Conservation (phyloP, 192 early-diverging fungal genomes). For the Podila minutissima region DNA sequence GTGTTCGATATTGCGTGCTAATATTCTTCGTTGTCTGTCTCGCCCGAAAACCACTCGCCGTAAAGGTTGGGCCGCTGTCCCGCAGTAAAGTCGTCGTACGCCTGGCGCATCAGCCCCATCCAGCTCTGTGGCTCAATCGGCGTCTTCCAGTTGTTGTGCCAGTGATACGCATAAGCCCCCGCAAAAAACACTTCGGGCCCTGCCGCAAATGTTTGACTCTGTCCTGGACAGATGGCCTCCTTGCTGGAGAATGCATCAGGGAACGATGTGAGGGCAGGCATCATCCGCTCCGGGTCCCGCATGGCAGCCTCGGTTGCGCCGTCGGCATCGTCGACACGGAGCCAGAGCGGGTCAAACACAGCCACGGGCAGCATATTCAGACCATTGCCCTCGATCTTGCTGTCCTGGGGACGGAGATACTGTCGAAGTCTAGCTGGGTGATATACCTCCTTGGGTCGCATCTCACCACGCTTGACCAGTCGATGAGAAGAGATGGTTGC, state of each 20-base stretch:
- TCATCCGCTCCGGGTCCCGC: conserved; percentile 17
- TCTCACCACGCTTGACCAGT: conserved; percentile 22
- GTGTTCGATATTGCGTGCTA: background rate
- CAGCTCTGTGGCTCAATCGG: conserved; percentile 31
- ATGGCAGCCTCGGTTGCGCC: background rate
- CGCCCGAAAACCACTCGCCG: conserved; percentile 38
- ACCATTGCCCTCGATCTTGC: conserved; percentile 22
- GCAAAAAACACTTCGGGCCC: conserved; percentile 39
- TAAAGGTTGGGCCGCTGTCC: conserved; percentile 41
- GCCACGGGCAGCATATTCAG: conserved; percentile 40
- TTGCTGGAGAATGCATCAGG: conserved; percentile 17
- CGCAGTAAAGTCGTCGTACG: conserved; percentile 39
- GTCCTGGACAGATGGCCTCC: conserved; percentile 25
- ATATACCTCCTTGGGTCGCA: conserved; percentile 46
- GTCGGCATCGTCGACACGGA: conserved; percentile 25
- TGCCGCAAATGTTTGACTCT: conserved; percentile 13
- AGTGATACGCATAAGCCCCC: conserved; percentile 50
- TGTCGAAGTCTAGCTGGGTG: conserved; percentile 40
- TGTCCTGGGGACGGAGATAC: conserved; percentile 28
- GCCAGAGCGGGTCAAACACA: conserved; percentile 53
- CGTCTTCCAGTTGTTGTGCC: conserved; percentile 50
- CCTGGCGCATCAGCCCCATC: conserved; percentile 40
- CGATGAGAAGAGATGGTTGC: background rate
- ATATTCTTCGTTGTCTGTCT: background rate
- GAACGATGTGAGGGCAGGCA: conserved; percentile 22